These are phyloP conservation scores for Rhododendron molle DNA, from an alignment of 148 eudicot genomes.

Conservation along the genomic window DNA sequence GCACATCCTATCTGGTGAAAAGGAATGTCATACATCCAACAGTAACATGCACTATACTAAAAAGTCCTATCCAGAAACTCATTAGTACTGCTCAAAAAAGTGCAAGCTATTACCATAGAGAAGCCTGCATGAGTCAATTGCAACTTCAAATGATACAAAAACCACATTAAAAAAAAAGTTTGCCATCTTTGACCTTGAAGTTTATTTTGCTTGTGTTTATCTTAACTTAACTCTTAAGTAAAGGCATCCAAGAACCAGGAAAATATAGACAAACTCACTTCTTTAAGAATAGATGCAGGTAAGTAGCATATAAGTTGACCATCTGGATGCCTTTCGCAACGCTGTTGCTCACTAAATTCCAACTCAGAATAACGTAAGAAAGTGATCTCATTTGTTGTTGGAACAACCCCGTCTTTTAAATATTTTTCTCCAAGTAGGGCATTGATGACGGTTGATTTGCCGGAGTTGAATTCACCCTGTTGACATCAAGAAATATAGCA, in stretches of 20 bases:
- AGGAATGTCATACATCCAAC: background rate
- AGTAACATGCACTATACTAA: background rate
- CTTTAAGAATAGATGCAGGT: slow-evolving; percentile 77
- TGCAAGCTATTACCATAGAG: background rate
- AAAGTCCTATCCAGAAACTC: background rate
- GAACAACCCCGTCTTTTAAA: slow-evolving; percentile 88
- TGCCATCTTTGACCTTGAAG: background rate
- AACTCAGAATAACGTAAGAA: slow-evolving; percentile 71
- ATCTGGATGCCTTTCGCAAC: slow-evolving; percentile 82
- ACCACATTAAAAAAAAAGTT: background rate
- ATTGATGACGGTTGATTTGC: slow-evolving; percentile 92
- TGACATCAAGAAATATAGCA: slow-evolving; percentile 12
- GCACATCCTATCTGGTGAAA: background rate
- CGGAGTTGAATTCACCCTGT: slow-evolving; percentile 97
- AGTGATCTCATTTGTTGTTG: slow-evolving; percentile 97
- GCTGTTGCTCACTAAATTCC: slow-evolving; percentile 52
- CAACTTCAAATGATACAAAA: background rate
- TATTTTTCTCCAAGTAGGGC: slow-evolving; percentile 86
- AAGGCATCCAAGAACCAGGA: background rate
- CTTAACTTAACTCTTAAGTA: background rate
- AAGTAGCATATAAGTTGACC: slow-evolving; percentile 81
- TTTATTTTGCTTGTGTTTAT: background rate
- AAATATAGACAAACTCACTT: slow-evolving; percentile 40
- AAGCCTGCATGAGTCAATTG: background rate
- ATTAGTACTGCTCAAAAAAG: background rate